These are phyloP conservation scores for Pseudogymnoascus pannorum DNA, from an alignment of 2,329 filamentous ascomycete genomes.

Conservation along the genomic window DNA sequence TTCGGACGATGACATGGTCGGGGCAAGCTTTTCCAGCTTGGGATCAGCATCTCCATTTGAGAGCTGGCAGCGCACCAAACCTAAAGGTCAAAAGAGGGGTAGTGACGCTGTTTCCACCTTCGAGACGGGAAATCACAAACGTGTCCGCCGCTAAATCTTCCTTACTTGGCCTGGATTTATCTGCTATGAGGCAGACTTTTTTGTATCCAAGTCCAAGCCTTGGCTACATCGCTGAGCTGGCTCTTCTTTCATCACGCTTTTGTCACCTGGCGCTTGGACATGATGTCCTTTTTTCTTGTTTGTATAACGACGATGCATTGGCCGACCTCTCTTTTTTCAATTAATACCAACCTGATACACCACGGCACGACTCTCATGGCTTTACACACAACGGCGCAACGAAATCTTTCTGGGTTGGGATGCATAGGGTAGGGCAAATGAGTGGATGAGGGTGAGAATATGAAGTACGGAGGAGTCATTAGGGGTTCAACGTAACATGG, in stretches of 20 bases:
- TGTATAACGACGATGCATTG: neutral
- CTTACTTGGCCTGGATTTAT: neutral
- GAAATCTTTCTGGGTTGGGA: neutral
- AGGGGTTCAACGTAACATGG: neutral
- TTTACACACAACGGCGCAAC: neutral
- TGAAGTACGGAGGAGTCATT: neutral
- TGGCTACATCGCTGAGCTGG: neutral
- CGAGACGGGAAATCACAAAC: neutral
- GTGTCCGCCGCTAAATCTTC: neutral
- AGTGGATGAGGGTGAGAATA: neutral
- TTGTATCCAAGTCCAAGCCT: neutral
- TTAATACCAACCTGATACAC: neutral
- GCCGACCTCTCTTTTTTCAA: neutral
- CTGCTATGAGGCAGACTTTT: neutral
- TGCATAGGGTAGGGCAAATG: neutral
- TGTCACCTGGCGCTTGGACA: neutral
- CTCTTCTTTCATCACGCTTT: neutral
- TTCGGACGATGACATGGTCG: constrained; percentile 24
- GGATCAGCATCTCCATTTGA: constrained; percentile 46
- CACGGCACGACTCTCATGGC: neutral
- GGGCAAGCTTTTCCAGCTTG: constrained; percentile 18
- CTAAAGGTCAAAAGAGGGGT: neutral
- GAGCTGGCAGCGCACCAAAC: constrained; percentile 60
- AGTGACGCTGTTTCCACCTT: neutral
- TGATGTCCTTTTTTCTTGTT: neutral